Base-by-base conservation (phyloP, 2,329 filamentous ascomycete species). In the Stagonosporopsis cucurbitacearum region DNA sequence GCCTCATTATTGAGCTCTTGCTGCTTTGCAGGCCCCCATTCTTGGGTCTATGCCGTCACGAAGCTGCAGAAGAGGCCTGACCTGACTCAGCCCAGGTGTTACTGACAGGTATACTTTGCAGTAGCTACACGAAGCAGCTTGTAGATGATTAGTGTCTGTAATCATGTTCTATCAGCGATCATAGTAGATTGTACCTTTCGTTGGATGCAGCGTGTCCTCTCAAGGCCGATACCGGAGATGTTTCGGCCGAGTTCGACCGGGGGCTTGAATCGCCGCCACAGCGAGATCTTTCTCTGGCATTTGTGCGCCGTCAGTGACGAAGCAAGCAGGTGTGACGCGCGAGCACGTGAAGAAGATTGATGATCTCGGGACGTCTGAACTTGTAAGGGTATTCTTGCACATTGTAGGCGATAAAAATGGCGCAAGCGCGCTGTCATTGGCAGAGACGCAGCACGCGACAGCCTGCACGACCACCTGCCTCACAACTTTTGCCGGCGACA, bases 331-430 rank as follows among this genome's bases (percentile, higher is more conserved):
- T 37, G 39, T 30, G 26, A 48, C 42, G 37, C 47, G 47, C 47
- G 39, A 37, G 37, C 47, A 47, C 53, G 47, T 48, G 47, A 42
- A 56, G 22, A 1, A 47, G 13, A 7, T 20, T 15, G 37, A 26
- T 28, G 53, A 50, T 50, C 41, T 47, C 33, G 41, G 42, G 20
- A 23, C 26, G 9, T 42, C 46, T 26, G 35, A 46, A 36, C 28
- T 47, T 32, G 23, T 30, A 33, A 56, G 53, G 53, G 36, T 56
- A 56, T 51, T 51, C 53, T 51, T 56, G 53, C 53, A 51, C 47
- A 47, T 56, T 47, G 23, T 26, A 15, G 2, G 30, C 47, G 53
- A 37, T 11, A 48, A 37, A 46, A 56, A 56, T 56, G 42, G 53
- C 47, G 47, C 47, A 56, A 43, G 43, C 47, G 47, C 47, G 17